These are phyloP conservation scores for Salix koriyanagi DNA, from an alignment of 345 rosid genomes.

Conservation along the genomic window DNA sequence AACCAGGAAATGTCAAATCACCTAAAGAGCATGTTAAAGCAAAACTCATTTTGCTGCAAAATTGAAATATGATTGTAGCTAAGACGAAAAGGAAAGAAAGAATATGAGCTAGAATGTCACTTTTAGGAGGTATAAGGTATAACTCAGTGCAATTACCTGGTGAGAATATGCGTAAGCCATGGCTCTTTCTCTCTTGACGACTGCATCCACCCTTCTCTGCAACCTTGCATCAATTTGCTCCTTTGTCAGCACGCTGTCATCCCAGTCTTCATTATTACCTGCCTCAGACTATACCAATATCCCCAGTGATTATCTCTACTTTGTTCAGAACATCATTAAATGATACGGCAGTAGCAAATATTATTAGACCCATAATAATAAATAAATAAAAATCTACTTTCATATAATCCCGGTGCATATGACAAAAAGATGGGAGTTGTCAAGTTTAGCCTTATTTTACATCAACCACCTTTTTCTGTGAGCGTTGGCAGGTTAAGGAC, in stretches of 20 bases:
- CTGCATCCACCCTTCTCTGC: conserved; percentile 76
- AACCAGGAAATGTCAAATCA: not conserved
- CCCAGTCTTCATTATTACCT: conserved; percentile 68
- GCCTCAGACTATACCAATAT: conserved; percentile 52
- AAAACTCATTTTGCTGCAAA: not conserved
- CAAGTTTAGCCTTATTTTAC: not conserved
- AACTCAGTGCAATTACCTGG: conserved; percentile 45
- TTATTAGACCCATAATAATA: not conserved
- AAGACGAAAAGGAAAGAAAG: not conserved
- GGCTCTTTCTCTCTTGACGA: conserved; percentile 79
- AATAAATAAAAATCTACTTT: not conserved
- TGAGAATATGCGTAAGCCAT: conserved; percentile 87
- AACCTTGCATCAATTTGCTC: conserved; percentile 69
- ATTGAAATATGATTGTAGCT: not conserved
- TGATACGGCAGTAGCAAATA: not conserved
- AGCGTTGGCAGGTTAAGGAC: not conserved
- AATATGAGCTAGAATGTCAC: not conserved
- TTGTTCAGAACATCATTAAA: not conserved
- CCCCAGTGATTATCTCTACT: conserved; percentile 4
- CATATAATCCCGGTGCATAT: not conserved
- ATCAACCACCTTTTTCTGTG: not conserved
- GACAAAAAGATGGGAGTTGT: not conserved
- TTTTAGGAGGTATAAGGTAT: not conserved
- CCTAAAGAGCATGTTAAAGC: not conserved
- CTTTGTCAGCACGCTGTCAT: conserved; percentile 70